These are phyloP conservation scores for Stygiomarasmius scandens DNA, from an alignment of 1,284 basidiomycete genomes.

Conservation along the genomic window DNA sequence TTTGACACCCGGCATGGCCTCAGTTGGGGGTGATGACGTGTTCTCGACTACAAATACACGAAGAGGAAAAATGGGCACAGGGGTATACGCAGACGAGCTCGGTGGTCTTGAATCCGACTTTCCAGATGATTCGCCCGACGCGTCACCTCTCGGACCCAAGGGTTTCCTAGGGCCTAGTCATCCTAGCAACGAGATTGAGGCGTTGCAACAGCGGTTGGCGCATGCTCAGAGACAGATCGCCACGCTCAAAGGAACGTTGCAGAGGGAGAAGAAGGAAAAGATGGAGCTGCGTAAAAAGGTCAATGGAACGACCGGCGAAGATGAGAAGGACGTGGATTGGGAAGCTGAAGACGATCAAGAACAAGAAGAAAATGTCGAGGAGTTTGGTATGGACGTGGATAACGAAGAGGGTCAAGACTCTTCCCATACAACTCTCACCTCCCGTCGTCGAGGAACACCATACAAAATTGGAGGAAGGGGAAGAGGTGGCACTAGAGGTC, in stretches of 20 bases:
- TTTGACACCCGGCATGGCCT: conserved; percentile 58
- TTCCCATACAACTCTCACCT: conserved; percentile 9
- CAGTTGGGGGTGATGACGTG: conserved; percentile 66
- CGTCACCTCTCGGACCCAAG: conserved; percentile 51
- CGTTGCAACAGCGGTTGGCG: conserved; percentile 74
- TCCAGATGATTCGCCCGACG: conserved; percentile 67
- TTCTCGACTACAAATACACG: conserved; percentile 70
- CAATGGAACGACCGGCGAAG: conserved; percentile 40
- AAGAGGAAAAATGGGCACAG: conserved; percentile 32
- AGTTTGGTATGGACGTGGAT: conserved; percentile 18
- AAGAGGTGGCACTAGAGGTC: conserved; percentile 45
- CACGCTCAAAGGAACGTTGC: conserved; percentile 76
- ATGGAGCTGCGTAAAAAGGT: conserved; percentile 64
- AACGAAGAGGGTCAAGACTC: conserved; percentile 36
- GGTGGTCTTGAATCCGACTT: conserved; percentile 43
- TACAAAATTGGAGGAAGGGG: conserved; percentile 39
- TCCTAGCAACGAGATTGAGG: conserved; percentile 78
- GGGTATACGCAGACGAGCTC: conserved; percentile 41
- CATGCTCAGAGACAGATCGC: conserved; percentile 83
- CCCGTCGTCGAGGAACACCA: conserved; percentile 35
- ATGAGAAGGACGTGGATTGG: conserved; percentile 44
- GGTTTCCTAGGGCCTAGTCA: conserved; percentile 72
- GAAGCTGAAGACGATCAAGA: conserved; percentile 47
- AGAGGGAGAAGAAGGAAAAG: conserved; percentile 78
- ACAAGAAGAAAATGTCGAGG: conserved; percentile 42